These are phyloP conservation scores for Suhomyces taliae DNA, from an alignment of 1,139 yeast species.

Conservation along the genomic window DNA sequence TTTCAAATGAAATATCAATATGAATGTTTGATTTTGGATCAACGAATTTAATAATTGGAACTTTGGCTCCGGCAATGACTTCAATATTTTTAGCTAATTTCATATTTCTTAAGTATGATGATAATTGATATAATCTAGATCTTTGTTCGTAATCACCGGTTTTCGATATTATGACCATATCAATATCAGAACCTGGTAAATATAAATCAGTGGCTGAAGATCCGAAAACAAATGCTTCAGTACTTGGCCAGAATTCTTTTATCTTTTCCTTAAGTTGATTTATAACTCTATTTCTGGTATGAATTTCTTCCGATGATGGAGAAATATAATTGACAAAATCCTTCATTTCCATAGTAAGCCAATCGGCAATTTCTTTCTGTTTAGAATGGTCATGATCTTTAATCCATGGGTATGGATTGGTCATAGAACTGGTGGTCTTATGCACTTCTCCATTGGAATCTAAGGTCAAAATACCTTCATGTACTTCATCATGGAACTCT, in stretches of 20 bases:
- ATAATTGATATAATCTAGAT: constrained; percentile 68
- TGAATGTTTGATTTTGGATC: constrained; percentile 73
- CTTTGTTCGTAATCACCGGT: constrained; percentile 67
- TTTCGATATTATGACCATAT: constrained; percentile 79
- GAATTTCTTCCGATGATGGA: constrained; percentile 77
- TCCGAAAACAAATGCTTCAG: constrained; percentile 87
- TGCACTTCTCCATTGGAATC: constrained; percentile 29
- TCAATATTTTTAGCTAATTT: constrained; percentile 73
- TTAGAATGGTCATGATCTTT: constrained; percentile 71
- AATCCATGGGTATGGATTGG: constrained; percentile 72
- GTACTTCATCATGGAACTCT: constrained; percentile 24
- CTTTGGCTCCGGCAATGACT: constrained; percentile 89
- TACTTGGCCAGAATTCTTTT: constrained; percentile 69
- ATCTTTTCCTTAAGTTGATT: constrained; percentile 59
- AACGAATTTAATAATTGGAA: constrained; percentile 91
- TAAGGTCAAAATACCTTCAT: constrained; percentile 17
- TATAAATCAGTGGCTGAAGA: constrained; percentile 94
- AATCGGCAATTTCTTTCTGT: constrained; percentile 76
- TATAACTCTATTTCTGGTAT: constrained; percentile 67
- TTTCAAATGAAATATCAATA: constrained; percentile 89
- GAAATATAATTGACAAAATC: constrained; percentile 87
- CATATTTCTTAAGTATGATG: constrained; percentile 64
- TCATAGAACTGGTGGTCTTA: constrained; percentile 18
- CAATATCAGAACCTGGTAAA: constrained; percentile 95
- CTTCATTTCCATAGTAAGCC: constrained; percentile 84